Evolutionary conservation across 2,329 filamentous ascomycete species (phyloP).

Genomic region (Cyphellophora attinorum): DNA sequence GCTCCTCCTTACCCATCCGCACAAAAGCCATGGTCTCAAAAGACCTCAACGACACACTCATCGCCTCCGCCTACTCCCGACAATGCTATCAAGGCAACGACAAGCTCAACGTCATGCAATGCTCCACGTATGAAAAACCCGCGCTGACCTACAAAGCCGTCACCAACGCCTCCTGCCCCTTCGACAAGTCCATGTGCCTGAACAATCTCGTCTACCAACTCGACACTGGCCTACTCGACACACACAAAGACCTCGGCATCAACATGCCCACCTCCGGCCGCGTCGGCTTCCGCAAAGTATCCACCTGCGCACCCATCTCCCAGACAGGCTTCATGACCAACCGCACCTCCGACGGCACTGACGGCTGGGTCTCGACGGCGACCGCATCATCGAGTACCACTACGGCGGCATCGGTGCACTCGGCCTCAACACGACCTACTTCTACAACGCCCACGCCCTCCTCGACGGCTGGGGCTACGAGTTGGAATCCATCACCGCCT

Average conservation of each 20-base stretch:
- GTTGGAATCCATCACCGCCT: conserved; percentile 4
- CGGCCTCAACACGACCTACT: conserved; percentile 5
- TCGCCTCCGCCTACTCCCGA: conserved; percentile 16
- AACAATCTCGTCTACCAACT: conserved; percentile 2
- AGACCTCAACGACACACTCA: conserved; percentile 16
- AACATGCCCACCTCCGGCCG: conserved; percentile 17
- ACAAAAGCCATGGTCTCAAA: conserved; percentile 6
- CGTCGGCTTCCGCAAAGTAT: conserved; percentile 18
- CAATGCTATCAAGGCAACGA: conserved; percentile 16
- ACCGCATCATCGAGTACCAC: conserved; percentile 4
- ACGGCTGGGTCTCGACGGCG: conserved; percentile 4
- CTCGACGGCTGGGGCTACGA: conserved; percentile 8
- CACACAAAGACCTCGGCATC: conserved; percentile 20
- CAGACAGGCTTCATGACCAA: conserved; percentile 1
- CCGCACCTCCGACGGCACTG: conserved; percentile 2
- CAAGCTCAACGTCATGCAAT: conserved; percentile 8
- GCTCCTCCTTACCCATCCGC: conserved; percentile 3
- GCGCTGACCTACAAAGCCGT: conserved; percentile 5
- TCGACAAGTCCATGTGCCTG: conserved; percentile 6
- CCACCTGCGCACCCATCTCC: conserved; percentile 16
- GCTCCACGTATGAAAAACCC: conserved; percentile 11
- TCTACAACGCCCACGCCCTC: conserved; percentile 6
- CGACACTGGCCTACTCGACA: conserved; percentile 18
- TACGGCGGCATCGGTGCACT: conserved; percentile 4
- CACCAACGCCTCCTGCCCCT: conserved; percentile 13